Percentiles rank a stretch among this genome's conserved stretches.
Evolutionary conservation across 2,329 filamentous ascomycete species (phyloP).

Genomic region (Stemphylium vesicarium): DNA sequence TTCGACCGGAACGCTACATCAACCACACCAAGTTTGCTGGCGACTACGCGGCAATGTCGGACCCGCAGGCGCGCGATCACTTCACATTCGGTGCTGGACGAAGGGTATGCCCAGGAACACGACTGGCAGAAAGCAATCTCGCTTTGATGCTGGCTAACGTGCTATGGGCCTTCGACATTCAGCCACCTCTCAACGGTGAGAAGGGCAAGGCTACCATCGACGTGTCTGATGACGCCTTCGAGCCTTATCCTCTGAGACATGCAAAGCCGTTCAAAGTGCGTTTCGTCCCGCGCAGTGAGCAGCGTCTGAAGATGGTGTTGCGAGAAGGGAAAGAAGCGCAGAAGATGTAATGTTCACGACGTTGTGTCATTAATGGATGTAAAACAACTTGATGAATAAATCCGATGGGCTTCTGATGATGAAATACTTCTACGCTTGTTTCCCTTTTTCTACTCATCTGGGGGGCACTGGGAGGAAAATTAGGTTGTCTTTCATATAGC

Average conservation of each 20-base stretch:
- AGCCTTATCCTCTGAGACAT: conserved; percentile 27
- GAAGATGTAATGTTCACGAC: neutral
- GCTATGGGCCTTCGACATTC: conserved; percentile 37
- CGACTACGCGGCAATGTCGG: conserved; percentile 30
- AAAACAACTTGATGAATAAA: neutral
- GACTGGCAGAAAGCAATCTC: conserved; percentile 32
- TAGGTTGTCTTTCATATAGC: neutral
- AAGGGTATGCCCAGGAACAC: conserved; percentile 31
- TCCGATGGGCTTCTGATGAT: neutral
- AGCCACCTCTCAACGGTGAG: conserved; percentile 13
- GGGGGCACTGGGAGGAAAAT: neutral
- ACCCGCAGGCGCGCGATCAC: conserved; percentile 34
- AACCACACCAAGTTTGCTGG: conserved; percentile 19
- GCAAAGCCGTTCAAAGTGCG: conserved; percentile 37
- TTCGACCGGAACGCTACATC: conserved; percentile 39
- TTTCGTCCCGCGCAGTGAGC: conserved; percentile 25
- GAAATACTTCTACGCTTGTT: neutral
- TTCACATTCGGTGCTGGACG: conserved; percentile 33
- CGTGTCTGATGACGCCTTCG: conserved; percentile 37
- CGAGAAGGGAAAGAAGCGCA: conserved; percentile 28
- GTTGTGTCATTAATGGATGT: neutral
- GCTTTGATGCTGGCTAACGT: conserved; percentile 25
- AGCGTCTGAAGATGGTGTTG: conserved; percentile 21
- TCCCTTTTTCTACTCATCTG: neutral
- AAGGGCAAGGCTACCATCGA: conserved; percentile 42